Evolutionary conservation across 805 yeast genomes (phyloP).

Genomic region (Pichia occidentalis): DNA sequence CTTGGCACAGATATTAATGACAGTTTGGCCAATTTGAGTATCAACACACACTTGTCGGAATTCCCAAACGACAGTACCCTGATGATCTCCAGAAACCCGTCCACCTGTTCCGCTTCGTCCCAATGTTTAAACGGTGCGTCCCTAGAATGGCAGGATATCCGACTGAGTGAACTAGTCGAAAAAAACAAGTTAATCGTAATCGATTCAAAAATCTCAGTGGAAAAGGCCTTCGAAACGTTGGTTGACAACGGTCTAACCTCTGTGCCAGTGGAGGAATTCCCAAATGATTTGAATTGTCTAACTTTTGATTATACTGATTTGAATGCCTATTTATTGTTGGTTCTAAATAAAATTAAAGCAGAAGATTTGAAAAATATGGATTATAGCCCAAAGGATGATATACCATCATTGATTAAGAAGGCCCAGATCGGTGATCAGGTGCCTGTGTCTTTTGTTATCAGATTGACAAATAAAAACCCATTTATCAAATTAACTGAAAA

Average conservation of each 20-base stretch:
- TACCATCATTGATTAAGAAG: constrained; percentile 39
- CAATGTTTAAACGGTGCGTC: constrained; percentile 25
- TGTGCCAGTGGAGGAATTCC: constrained; percentile 63
- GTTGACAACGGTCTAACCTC: constrained; percentile 71
- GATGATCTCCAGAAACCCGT: constrained; percentile 33
- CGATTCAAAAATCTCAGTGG: constrained; percentile 64
- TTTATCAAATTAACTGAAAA: constrained; percentile 69
- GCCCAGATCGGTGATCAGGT: constrained; percentile 88
- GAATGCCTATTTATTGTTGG: constrained; percentile 77
- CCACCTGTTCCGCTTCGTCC: constrained; percentile 29
- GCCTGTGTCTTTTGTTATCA: constrained; percentile 83
- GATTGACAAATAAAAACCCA: constrained; percentile 81
- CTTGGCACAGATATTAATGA: too few relatives aligned
- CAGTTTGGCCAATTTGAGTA: constrained; percentile 3
- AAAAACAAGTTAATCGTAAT: constrained; percentile 69
- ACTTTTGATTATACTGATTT: constrained; percentile 91
- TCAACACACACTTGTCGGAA: constrained; percentile 5
- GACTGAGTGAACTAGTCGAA: constrained; percentile 68
- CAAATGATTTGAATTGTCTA: constrained; percentile 58
- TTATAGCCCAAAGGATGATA: constrained; percentile 32
- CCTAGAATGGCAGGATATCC: constrained; percentile 67
- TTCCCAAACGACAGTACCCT: constrained; percentile 3
- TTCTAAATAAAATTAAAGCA: constrained; percentile 59
- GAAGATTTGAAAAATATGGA: constrained; percentile 33
- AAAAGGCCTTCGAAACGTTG: constrained; percentile 79